phyloP scores from a whole-genome alignment of 1,284 basidiomycete genomes.

The Irpex lacteus region DNA sequence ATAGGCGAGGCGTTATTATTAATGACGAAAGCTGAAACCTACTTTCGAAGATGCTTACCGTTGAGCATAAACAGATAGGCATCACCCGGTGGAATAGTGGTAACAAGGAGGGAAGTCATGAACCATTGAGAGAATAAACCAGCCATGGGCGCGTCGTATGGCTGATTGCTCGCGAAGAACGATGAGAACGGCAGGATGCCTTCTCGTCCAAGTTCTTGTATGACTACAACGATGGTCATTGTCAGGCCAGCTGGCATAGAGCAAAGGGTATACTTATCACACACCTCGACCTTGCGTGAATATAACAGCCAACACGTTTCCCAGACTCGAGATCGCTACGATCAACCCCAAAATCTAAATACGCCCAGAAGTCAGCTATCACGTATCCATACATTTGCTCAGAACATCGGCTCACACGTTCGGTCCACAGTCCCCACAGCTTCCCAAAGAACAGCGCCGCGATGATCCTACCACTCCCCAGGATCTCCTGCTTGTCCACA shows the following conservation, averaged over 20 bases:
- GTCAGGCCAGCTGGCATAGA: no score
- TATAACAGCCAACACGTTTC: constrained; percentile 58
- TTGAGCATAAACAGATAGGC: constrained; percentile 67
- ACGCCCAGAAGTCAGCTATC: not conserved
- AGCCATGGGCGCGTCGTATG: constrained; percentile 56
- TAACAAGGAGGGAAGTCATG: constrained; percentile 46
- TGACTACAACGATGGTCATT: no score
- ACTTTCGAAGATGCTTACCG: constrained; percentile 35
- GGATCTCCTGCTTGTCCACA: constrained; percentile 62
- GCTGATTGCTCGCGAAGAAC: constrained; percentile 63
- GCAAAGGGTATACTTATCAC: no score
- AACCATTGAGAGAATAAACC: constrained; percentile 57
- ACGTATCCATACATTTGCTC: no score
- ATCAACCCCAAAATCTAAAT: constrained; percentile 53
- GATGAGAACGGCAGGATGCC: constrained; percentile 60
- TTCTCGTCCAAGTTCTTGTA: constrained; percentile 69
- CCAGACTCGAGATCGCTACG: constrained; percentile 61
- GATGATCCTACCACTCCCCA: constrained; percentile 55
- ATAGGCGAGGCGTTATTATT: not conserved
- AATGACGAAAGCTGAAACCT: not conserved
- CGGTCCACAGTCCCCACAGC: constrained; percentile 56
- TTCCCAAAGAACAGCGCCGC: constrained; percentile 71
- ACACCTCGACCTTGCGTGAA: constrained; percentile 64
- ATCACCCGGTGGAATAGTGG: constrained; percentile 59
- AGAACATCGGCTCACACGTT: constrained; percentile 39